These are phyloP conservation scores for Odontarrhena argentea DNA, from an alignment of 345 rosid genomes.

Conservation along the genomic window DNA sequence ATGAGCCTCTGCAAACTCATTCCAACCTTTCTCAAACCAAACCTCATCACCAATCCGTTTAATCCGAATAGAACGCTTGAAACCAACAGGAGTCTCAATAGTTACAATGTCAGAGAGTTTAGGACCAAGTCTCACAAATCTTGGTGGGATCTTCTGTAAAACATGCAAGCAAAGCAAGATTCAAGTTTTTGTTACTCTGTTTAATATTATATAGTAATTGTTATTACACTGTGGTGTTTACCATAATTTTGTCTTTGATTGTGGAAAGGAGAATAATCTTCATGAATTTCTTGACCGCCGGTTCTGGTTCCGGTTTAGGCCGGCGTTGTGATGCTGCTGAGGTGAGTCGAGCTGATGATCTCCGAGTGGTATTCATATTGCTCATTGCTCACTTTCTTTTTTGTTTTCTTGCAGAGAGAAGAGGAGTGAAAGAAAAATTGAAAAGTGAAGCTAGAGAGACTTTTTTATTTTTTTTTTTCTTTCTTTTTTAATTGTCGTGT, in stretches of 20 bases:
- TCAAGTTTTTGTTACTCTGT: neutral
- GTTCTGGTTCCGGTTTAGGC: slow-evolving; percentile 11
- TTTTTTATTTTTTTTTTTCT: neutral
- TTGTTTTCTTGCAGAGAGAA: neutral
- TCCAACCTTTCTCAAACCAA: slow-evolving; percentile 41
- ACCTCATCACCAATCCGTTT: slow-evolving; percentile 26
- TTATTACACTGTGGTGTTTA: neutral
- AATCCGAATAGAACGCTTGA: slow-evolving; percentile 24
- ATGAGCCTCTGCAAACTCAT: slow-evolving; percentile 37
- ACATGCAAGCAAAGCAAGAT: slow-evolving; percentile 35
- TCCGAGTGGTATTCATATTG: slow-evolving; percentile 13
- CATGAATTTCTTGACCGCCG: slow-evolving; percentile 15
- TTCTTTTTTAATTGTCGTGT: neutral
- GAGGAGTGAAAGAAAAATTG: neutral
- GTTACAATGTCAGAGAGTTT: slow-evolving; percentile 30
- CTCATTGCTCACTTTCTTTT: neutral
- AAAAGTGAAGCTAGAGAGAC: neutral
- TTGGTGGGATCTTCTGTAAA: slow-evolving; percentile 24
- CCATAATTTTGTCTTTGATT: slow-evolving; percentile 27
- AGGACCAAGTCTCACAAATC: slow-evolving; percentile 39
- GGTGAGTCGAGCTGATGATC: neutral
- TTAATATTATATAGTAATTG: neutral
- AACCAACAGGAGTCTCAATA: slow-evolving; percentile 26
- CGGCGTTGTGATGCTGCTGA: slow-evolving; percentile 26
- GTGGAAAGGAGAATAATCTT: slow-evolving; percentile 14